Evolutionary conservation across 1,139 yeast species (phyloP), one percentile per base, ranked within the genome.

Genomic region (Magnusiomyces suaveolens): DNA sequence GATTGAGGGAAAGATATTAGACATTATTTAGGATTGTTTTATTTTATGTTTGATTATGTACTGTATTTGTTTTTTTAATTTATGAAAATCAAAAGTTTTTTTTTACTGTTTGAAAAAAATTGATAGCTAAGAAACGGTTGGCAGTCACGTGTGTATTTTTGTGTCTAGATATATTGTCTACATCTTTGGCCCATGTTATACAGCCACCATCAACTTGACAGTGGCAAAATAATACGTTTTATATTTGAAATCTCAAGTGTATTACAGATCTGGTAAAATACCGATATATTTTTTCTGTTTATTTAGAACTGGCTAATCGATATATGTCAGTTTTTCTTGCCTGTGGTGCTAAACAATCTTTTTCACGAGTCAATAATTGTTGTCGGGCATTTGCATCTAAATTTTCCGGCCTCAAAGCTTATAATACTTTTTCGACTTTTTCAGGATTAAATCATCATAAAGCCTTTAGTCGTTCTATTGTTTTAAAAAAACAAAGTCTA

Each of bases 1-100:
- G 98, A 74, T 80, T 94, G 84, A 92, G 94, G 75, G 98, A 94
- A 73, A 82, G 97, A 66, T 92, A 87, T 70, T 92, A 75, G 67
- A 32, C 12, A 25, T 18, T 1, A 29, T 21, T 24, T 36, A 23
- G 38, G 33, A 39, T 39, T 41, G 14, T 43, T 50, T 32, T 43
- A 50, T 33, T 47, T 29, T 50, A 29, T 24, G 46, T 44, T 52
- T 44, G 24, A 48, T 36, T 38, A 20, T 54, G 48, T 41, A 44
- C 50, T 44, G 21, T 39, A 48, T 41, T 52, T 21, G 26, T 24
- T 50, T n/a, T 39, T 43, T 39, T 54, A 46, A 16, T 60, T 43
- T 56, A 60, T 54, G 20, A 53, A 53, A 43, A 25, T 14, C 3
- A 52, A 43, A 43, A 43, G 46, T 43, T 21, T 21, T 12, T n/a